Evolutionary conservation across 1,284 basidiomycete genomes (phyloP), one percentile per base, ranked within the genome.

Genomic region (Gyrodon tennesseensis): DNA sequence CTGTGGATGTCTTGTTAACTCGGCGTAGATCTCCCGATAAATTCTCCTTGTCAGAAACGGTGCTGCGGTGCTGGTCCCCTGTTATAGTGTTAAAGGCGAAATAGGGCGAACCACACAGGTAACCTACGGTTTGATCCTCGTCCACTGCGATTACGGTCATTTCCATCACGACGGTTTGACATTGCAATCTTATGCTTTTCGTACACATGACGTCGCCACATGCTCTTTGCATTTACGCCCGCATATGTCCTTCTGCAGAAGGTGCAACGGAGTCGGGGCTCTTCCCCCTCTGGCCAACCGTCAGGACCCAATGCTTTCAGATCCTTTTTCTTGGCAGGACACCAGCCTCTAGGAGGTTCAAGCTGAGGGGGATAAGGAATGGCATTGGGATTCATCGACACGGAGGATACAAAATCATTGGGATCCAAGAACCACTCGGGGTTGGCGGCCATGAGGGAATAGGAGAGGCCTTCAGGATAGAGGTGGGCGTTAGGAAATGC

Each of bases 151-250:
- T 82, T 81, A 57, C 86, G 82, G 54, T 89, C 87, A 56, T 79
- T 79, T 56, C 82, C 85, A 67, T 91, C 90, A 60, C 90, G 84
- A 48, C 90, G 82, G 70, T 92, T 92, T 44, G 89, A 82, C 90
- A 92, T 92, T 40, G 90, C 88, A 71, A 92, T 90, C 76, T 90
- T 91, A 75, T 92, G 90, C 71, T 92, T 92, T 77, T 92, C 90
- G 67, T 88, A 91, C 25, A 92, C 90, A 75, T 92, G 90, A 62
- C 90, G 81, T 63, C 91, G 79, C 90, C 91, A 92, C 90, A 92
- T 92, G 70, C 90, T 91, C 76, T 92, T 92, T 15, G 90, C 91
- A 72, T 92, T 92, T 34, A 91, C 88, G 16, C 90, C 90, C 7
- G 89, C 88, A 69, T 92, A 92, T 7, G 85, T 88, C 66, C 90